Evolutionary conservation across 306 rosid genomes (phyloP).

Genomic region (Lathyrus sativus): DNA sequence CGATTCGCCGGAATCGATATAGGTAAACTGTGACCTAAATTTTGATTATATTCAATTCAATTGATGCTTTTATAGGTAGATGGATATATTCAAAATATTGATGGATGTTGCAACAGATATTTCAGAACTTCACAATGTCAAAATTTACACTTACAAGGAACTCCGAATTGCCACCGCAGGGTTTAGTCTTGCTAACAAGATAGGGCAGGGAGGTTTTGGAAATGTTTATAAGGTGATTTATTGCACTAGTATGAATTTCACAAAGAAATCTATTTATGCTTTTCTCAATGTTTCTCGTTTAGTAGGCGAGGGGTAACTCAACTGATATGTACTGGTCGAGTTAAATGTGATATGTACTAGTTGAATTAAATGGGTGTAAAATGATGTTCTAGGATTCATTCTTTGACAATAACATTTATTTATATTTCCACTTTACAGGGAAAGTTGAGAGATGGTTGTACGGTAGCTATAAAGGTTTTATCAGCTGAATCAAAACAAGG

Average conservation of each 20-base stretch:
- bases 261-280: background rate
- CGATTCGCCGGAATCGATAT: conserved; percentile 42
- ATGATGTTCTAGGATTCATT: no score
- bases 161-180: conserved; percentile 58
- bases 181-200: conserved; percentile 58
- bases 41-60: conserved; percentile 4
- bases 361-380: no score
- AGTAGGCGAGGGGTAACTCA: background rate
- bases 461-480: conserved; percentile 75
- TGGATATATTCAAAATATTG: conserved; percentile 18
- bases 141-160: conserved; percentile 59
- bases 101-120: conserved; percentile 45
- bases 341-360: no score
- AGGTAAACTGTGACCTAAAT: conserved; percentile 43
- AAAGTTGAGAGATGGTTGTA: conserved; percentile 52
- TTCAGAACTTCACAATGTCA: conserved; percentile 59
- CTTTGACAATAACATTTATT: no score
- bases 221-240: conserved; percentile 80
- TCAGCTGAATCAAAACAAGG: conserved; percentile 77
- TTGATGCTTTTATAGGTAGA: conserved; percentile 10
- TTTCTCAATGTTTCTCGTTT: conserved; percentile 5
- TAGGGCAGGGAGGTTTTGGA: conserved; percentile 92
- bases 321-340: no score
- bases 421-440: conserved; percentile 45
- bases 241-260: conserved; percentile 7